Evolutionary conservation across 768 basidiomycete genomes (phyloP), one percentile per base, ranked within the genome.

Genomic region (Phanerodontia chrysosporium): DNA sequence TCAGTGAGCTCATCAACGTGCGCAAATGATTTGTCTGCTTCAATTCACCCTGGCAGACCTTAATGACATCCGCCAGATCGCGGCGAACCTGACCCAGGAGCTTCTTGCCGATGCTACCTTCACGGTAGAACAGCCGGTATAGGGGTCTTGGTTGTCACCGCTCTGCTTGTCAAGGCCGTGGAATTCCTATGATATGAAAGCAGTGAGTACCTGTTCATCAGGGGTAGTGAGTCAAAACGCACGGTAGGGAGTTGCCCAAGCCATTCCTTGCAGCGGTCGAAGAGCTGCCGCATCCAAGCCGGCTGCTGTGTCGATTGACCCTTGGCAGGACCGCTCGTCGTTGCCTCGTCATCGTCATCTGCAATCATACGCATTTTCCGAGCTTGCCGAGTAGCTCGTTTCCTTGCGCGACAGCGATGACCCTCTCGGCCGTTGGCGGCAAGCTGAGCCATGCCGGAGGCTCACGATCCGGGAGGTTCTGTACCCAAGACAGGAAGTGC

Each of bases 11-110:
- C 86, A 98, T 90, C 27, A 99, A 77, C 3, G 84, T 85, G n/a
- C 97, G 87, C 28, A 96, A 77, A 67, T 97, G 92, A 69, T 99
- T 99, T 1, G 96, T 98, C 73, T 97, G 95, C 78, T 97, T 97
- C 53, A 93, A 75, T 62, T 83, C 83, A 52, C 95, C 95, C 65
- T 85, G 80, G 72, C 92, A 95, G 45, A 97, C 91, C 67, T 86
- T 84, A 58, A 88, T 81, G 29, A 98, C 84, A 64, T 93, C 87
- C 13, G 76, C 74, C 18, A 99, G 83, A 70, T 98, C 97, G 70
- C 78, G 84, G 51, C 86, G 82, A 53, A 98, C 90, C 58, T 85
- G 84, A 12, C 75, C 75, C n/a, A 98, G 79, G 9, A 99, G 80
- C 66, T 82, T 90, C 64, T 77, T 78, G 7, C 92, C 95, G 53